These are phyloP conservation scores for Penicillium taxi DNA, from an alignment of 495 filamentous ascomycete species.

Conservation along the genomic window DNA sequence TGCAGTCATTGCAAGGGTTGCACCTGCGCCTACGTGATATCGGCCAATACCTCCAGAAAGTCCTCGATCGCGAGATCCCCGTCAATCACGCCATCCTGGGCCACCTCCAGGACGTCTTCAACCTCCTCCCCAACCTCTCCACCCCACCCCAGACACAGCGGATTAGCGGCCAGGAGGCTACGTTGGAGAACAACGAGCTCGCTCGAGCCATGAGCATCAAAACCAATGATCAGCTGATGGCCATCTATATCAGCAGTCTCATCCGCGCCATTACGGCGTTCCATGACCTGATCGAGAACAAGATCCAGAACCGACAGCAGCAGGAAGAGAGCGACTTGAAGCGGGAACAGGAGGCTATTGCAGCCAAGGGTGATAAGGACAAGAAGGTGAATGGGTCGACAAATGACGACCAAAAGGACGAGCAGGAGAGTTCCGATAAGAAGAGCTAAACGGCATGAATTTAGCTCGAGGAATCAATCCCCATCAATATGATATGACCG, in stretches of 20 bases:
- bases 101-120: constrained; percentile 98
- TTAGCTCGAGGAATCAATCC: constrained; percentile 10
- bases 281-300: constrained; percentile 99
- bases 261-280: constrained; percentile 98
- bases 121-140: constrained; percentile 91
- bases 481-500: constrained; percentile 25
- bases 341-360: constrained; percentile 57
- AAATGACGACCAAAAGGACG: constrained; percentile 59
- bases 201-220: constrained; percentile 95
- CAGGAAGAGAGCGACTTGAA: constrained; percentile 89
- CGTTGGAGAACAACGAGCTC: constrained; percentile 68
- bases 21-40: constrained; percentile 95
- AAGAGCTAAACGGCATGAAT: constrained; percentile 37
- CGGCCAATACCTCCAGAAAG: constrained; percentile 89
- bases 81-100: constrained; percentile 97
- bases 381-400: constrained; percentile 51
- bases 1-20: constrained; percentile 93
- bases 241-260: constrained; percentile 91
- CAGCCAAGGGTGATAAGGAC: constrained; percentile 55
- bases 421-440: constrained; percentile 57
- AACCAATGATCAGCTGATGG: constrained; percentile 98
- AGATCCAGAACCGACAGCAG: constrained; percentile 97
- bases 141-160: constrained; percentile 57
- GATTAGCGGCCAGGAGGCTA: constrained; percentile 39
- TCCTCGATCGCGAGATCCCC: constrained; percentile 81